Percentiles rank a stretch among this genome's conserved stretches.
These are phyloP conservation scores for Panicum hallii DNA, from an alignment of 202 grass and related monocot genomes.

Conservation along the genomic window DNA sequence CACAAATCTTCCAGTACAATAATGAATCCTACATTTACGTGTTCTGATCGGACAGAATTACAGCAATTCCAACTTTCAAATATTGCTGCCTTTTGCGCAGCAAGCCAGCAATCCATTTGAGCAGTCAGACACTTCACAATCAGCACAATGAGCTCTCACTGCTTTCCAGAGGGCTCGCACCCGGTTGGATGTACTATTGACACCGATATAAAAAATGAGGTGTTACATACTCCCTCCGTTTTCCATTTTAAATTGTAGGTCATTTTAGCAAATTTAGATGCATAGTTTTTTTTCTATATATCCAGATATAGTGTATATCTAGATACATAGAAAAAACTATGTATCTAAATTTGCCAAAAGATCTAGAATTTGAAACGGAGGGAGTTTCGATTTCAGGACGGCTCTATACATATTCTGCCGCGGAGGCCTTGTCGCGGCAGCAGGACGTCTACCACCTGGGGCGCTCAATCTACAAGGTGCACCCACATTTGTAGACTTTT, in stretches of 20 bases:
- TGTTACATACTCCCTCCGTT: neutral
- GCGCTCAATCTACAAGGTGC: slow-evolving; percentile 58
- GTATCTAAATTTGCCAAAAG: too few species aligned
- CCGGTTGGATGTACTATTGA: slow-evolving; percentile 5
- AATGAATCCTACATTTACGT: neutral
- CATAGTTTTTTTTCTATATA: too few species aligned
- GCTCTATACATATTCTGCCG: slow-evolving; percentile 61
- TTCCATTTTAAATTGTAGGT: too few species aligned
- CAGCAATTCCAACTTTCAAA: slow-evolving; percentile 1
- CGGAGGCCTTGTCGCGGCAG: slow-evolving; percentile 30
- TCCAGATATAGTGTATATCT: too few species aligned
- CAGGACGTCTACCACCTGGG: slow-evolving; percentile 51
- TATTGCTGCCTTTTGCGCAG: neutral
- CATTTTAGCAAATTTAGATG: too few species aligned
- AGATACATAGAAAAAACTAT: too few species aligned
- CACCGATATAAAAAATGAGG: slow-evolving; percentile 15
- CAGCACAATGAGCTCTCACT: slow-evolving; percentile 52
- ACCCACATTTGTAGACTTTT: slow-evolving; percentile 55
- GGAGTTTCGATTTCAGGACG: slow-evolving; percentile 36
- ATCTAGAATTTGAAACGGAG: too few species aligned
- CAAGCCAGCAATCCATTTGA: neutral
- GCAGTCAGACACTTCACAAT: slow-evolving; percentile 2
- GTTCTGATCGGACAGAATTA: neutral
- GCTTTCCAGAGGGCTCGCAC: slow-evolving; percentile 65
- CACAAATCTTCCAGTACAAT: neutral